phyloP scores from a whole-genome alignment of 1,139 yeast genomes.

The Scheffersomyces cryptocercus region DNA sequence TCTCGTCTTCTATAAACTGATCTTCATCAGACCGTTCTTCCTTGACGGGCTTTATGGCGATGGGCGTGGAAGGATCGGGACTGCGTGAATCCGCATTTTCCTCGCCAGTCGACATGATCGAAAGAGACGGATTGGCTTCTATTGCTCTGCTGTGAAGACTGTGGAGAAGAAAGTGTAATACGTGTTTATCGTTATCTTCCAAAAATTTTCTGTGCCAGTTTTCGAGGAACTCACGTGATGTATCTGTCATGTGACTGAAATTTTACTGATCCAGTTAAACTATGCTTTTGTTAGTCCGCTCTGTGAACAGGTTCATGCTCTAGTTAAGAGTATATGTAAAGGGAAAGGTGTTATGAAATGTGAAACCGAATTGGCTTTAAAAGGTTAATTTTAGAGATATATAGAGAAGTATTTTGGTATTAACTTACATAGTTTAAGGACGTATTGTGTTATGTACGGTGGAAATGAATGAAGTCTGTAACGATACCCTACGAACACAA shows the following conservation, averaged over 20 bases:
- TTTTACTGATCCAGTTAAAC: background rate
- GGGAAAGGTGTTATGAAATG: too few species aligned
- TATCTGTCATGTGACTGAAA: background rate
- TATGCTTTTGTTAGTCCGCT: too few species aligned
- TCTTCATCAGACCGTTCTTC: conserved; percentile 10
- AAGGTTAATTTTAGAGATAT: too few species aligned
- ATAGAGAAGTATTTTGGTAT: too few species aligned
- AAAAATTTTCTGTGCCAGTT: background rate
- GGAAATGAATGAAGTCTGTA: too few species aligned
- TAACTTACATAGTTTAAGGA: too few species aligned
- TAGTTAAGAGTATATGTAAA: too few species aligned
- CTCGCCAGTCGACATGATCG: conserved; percentile 5
- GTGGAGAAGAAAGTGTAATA: background rate
- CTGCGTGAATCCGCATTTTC: background rate
- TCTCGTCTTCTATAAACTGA: conserved; percentile 44
- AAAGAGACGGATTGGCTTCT: too few species aligned
- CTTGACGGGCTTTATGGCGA: conserved; percentile 6
- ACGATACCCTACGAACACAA: too few species aligned
- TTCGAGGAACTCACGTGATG: conserved; percentile 1
- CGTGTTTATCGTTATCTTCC: background rate
- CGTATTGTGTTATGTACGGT: too few species aligned
- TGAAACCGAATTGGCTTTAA: too few species aligned
- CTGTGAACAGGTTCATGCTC: too few species aligned
- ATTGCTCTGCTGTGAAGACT: background rate
- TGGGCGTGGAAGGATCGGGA: conserved; percentile 1